Evolutionary conservation across 306 rosid genomes (phyloP).

Genomic region (Casuarina glauca): DNA sequence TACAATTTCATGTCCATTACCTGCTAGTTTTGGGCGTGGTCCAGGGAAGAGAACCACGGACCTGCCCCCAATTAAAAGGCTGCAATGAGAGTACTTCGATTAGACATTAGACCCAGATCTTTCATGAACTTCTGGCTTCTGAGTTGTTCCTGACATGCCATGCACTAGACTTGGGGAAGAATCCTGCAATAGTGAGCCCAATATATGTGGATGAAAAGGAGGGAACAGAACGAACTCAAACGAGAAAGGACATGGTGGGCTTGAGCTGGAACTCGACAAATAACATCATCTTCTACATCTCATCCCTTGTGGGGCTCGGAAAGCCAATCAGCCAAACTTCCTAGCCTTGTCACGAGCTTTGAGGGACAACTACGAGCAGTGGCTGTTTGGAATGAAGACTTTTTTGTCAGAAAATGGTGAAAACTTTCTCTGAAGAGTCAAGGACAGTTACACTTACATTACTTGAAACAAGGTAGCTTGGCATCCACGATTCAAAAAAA

Average conservation of each 20-base stretch:
- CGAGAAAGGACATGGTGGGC: not conserved
- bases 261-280: conserved; percentile 1
- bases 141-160: not conserved
- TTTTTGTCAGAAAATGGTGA: not conserved
- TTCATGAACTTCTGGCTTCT: not conserved
- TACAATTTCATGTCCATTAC: too few relatives aligned
- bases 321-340: not conserved
- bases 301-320: not conserved
- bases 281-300: not conserved
- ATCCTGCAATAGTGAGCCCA: not conserved
- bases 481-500: not conserved
- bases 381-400: not conserved
- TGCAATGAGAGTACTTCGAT: not conserved
- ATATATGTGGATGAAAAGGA: not conserved
- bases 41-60: too few relatives aligned
- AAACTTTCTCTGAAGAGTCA: not conserved
- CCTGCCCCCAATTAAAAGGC: not conserved
- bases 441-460: not conserved
- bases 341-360: not conserved
- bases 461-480: not conserved
- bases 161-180: not conserved
- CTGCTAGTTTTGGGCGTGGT: too few relatives aligned
- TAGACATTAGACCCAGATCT: not conserved
- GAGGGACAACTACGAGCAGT: not conserved
- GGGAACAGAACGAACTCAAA: not conserved